Evolutionary conservation across 208 protist species (phyloP).

Genomic region (Leptomonas seymouri): DNA sequence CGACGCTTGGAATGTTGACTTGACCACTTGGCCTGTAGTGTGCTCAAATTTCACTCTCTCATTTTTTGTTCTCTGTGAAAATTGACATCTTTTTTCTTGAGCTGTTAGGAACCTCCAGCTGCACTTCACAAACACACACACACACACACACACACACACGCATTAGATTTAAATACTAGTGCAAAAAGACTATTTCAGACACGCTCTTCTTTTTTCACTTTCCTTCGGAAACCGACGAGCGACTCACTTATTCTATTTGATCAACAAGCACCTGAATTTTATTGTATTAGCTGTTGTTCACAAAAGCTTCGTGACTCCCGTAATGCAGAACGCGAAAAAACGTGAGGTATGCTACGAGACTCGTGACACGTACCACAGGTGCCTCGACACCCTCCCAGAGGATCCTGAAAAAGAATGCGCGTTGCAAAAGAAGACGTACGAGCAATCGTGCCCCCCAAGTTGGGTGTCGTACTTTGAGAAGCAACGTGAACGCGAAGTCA

Average conservation of each 20-base stretch:
- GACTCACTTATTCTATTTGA: too few relatives aligned
- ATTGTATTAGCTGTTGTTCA: not conserved
- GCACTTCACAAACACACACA: too few relatives aligned
- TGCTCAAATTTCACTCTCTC: not conserved
- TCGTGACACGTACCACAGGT: constrained; percentile 77
- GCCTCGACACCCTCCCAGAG: constrained; percentile 74
- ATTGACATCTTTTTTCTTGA: too few relatives aligned
- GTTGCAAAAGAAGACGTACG: constrained; percentile 44
- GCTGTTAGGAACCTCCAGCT: too few relatives aligned
- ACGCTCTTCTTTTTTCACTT: not conserved
- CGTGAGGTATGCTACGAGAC: constrained; percentile 79
- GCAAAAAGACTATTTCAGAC: not conserved
- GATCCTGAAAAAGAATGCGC: constrained; percentile 68
- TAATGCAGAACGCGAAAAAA: constrained; percentile 80
- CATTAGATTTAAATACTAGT: not conserved
- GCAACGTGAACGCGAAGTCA: constrained; percentile 79
- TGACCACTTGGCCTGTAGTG: too few relatives aligned
- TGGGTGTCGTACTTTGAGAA: constrained; percentile 87
- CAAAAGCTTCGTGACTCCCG: not conserved
- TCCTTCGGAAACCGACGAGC: not conserved
- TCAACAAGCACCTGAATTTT: too few relatives aligned
- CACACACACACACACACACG: too few relatives aligned
- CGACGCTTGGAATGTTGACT: not conserved
- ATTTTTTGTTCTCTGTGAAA: not conserved
- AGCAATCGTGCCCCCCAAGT: constrained; percentile 65